Evolutionary conservation across 495 filamentous ascomycete species (phyloP), one percentile per base, ranked within the genome.

Genomic region (Penicillium odoratum): DNA sequence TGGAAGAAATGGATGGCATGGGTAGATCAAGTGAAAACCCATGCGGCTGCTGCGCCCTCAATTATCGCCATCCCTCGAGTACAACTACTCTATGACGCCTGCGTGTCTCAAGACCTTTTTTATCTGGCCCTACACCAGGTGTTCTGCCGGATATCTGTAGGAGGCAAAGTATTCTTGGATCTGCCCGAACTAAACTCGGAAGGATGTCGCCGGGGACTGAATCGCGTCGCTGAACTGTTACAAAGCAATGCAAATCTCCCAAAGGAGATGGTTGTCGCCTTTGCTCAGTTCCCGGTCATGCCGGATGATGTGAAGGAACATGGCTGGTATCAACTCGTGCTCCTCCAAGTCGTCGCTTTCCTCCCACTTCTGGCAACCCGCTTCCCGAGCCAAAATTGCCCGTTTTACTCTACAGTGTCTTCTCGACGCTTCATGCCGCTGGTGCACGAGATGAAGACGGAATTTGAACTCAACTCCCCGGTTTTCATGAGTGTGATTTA

Each of bases 91-190:
- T 56, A 48, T 4, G 72, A 85, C n/a, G 88, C 88, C 0, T 88
- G 83, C 60, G 8, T 49, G 3, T 46, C 69, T 0, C 67, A 77
- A 9, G 89, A 93, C 59, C 53, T 73, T 28, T 81, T 88, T 63
- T 93, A 88, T 63, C 46, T 92, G 49, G 75, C 75, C 10, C 64
- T 91, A 5, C 89, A 93, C 70, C 88, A 91, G 58, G 54, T 89
- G 2, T 90, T 83, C 65, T 88, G 84, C 64, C 62, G 81, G 13
- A 11, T 18, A 29, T 81, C 78, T 74, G 28, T 72, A 70, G 52
- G 60, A 21, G n/a, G 42, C 31, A 56, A 42, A 3, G 30, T 59
- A 5, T 56, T 61, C 15, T 48, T 53, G 13, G 57, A 66, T 36
- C 58, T 71, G 21, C 44, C 49, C n/a, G 33, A 44, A 3, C 28